Evolutionary conservation across 2,329 filamentous ascomycete species (phyloP).

Genomic region (Aspergillus proliferans): DNA sequence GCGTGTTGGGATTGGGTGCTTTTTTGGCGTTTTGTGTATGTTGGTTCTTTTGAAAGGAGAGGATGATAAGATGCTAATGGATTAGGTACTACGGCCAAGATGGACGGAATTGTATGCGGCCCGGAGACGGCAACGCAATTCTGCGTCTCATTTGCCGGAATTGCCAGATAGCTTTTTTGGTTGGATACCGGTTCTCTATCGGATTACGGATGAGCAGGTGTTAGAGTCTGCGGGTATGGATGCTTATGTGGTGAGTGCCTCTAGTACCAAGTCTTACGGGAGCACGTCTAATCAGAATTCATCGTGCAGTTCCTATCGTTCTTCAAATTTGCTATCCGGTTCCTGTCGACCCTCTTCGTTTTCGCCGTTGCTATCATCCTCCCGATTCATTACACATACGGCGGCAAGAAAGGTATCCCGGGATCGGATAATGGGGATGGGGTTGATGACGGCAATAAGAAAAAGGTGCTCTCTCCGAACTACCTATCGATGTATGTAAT

Average conservation of each 20-base stretch:
- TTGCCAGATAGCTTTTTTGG: constrained; percentile 81
- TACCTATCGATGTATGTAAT: constrained; percentile 90
- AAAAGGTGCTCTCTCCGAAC: constrained; percentile 30
- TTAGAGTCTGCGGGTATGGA: constrained; percentile 86
- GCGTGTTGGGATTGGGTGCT: constrained; percentile 36
- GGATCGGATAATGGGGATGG: constrained; percentile 30
- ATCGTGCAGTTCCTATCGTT: constrained; percentile 69
- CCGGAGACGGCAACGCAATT: constrained; percentile 67
- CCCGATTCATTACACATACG: constrained; percentile 72
- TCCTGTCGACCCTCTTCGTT: constrained; percentile 72
- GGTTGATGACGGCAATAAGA: constrained; percentile 28
- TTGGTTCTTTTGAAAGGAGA: neutral
- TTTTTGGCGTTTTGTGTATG: constrained; percentile 44
- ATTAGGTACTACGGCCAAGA: constrained; percentile 73
- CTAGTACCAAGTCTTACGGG: neutral
- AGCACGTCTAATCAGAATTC: neutral
- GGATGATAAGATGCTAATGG: neutral
- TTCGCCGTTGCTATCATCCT: constrained; percentile 75
- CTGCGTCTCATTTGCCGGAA: constrained; percentile 62
- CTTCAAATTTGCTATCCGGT: constrained; percentile 88
- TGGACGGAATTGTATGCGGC: constrained; percentile 90
- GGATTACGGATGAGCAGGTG: constrained; percentile 81
- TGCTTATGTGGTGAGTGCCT: constrained; percentile 71
- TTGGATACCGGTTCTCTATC: constrained; percentile 84
- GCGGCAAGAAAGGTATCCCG: constrained; percentile 36